A percentile compares a stretch with the other conserved stretches of the same genome.
These are phyloP conservation scores for Coemansia javaensis DNA, from an alignment of 192 early-diverging fungal genomes.

Conservation along the genomic window DNA sequence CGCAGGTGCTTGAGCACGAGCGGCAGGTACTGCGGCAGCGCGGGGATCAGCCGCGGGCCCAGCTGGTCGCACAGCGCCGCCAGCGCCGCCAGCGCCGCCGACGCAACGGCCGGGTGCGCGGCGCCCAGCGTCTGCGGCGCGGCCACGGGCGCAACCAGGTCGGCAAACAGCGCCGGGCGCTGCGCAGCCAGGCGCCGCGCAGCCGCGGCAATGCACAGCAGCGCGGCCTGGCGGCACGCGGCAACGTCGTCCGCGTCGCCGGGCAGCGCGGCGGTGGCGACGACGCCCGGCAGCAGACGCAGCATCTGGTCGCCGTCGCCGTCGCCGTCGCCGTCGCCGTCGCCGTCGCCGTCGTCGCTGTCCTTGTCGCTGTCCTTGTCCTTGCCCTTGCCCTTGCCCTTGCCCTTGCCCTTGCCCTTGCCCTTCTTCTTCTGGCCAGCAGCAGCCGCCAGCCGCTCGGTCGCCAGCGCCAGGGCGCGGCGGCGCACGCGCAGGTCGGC, in stretches of 20 bases:
- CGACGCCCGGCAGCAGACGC: conserved; percentile 26
- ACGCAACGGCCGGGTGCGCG: conserved; percentile 22
- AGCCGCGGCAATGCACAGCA: conserved; percentile 75
- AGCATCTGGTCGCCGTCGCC: conserved; percentile 32
- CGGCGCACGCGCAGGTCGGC: conserved; percentile 61
- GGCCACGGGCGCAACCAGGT: conserved; percentile 53
- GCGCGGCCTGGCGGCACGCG: conserved; percentile 69
- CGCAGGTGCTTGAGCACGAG: conserved; percentile 58
- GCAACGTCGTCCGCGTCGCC: conserved; percentile 22
- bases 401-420: too few species aligned
- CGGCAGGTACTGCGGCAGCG: conserved; percentile 81
- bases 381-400: too few species aligned
- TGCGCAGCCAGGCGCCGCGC: conserved; percentile 59
- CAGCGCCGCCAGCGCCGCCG: conserved; percentile 47
- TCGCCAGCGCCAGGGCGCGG: conserved; percentile 70
- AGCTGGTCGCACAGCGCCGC: conserved; percentile 58
- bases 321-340: conserved; percentile 2
- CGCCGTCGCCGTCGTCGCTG: too few species aligned
- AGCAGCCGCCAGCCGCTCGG: conserved; percentile 53
- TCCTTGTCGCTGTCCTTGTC: too few species aligned
- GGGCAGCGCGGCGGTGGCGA: conserved; percentile 5
- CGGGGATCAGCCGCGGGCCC: conserved; percentile 71
- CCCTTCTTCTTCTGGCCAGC: too few species aligned
- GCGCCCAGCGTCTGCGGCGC: conserved; percentile 45
- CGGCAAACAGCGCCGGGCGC: conserved; percentile 59